These are phyloP conservation scores for Cystobasidium sp. DNA, from an alignment of 1,284 basidiomycete species.

Conservation along the genomic window DNA sequence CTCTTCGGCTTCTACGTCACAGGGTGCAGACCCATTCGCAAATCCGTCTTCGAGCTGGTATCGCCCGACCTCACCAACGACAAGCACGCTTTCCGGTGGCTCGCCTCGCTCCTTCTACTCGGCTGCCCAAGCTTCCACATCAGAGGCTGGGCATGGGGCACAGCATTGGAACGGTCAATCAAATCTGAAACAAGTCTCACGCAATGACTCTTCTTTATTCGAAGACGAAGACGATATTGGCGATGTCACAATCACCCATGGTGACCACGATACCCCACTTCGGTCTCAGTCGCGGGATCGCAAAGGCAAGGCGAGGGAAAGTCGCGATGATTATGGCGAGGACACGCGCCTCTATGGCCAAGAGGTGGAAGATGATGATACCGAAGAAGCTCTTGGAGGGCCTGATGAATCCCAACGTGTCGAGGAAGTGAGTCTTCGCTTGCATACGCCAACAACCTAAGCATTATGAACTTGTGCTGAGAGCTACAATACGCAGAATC, in stretches of 20 bases:
- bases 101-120: constrained; percentile 42
- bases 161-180: background rate
- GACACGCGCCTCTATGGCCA: background rate
- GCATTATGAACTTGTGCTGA: background rate
- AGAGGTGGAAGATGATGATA: background rate
- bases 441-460: background rate
- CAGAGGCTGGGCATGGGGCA: constrained; percentile 9
- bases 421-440: constrained; percentile 18
- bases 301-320: constrained; percentile 25
- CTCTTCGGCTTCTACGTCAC: constrained; percentile 9
- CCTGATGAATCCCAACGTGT: constrained; percentile 27
- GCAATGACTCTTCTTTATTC: background rate
- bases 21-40: constrained; percentile 23
- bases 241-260: constrained; percentile 27
- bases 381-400: background rate
- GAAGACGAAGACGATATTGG: constrained; percentile 34
- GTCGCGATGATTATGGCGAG: background rate
- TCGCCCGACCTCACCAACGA: constrained; percentile 17
- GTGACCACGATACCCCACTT: constrained; percentile 11
- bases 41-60: background rate
- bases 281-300: constrained; percentile 7
- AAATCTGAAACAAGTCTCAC: background rate
- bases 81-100: constrained; percentile 29
- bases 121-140: constrained; percentile 23
- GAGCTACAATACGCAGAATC: constrained; percentile 13